Evolutionary conservation across 2,329 filamentous ascomycete species (phyloP).

Genomic region (Microsporum ferrugineum): DNA sequence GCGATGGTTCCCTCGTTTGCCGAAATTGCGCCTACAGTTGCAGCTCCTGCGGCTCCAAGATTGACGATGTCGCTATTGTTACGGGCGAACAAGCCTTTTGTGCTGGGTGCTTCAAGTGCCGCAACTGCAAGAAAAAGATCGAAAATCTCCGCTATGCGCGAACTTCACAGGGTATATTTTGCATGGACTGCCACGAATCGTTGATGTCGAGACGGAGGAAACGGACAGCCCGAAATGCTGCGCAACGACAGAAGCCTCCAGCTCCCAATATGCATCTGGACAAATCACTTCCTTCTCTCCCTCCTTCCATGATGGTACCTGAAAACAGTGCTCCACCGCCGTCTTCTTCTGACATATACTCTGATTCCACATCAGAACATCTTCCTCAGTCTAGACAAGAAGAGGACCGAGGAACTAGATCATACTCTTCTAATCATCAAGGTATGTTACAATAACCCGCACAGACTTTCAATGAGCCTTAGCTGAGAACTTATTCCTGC

Average conservation of each 20-base stretch:
- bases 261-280: slow-evolving; percentile 54
- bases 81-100: slow-evolving; percentile 98
- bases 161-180: slow-evolving; percentile 97
- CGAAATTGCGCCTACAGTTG: slow-evolving; percentile 99
- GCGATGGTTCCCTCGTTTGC: slow-evolving; percentile 95
- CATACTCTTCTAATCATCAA: slow-evolving; percentile 20
- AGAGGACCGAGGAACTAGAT: slow-evolving; percentile 18
- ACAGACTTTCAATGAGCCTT: background rate
- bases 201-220: slow-evolving; percentile 87
- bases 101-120: slow-evolving; percentile 89
- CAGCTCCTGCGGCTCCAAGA: slow-evolving; percentile 92
- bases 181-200: slow-evolving; percentile 97
- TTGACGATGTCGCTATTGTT: slow-evolving; percentile 92
- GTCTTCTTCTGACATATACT: slow-evolving; percentile 48
- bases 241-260: slow-evolving; percentile 20
- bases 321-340: slow-evolving; percentile 39
- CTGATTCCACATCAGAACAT: slow-evolving; percentile 39
- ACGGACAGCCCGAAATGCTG: slow-evolving; percentile 33
- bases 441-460: slow-evolving; percentile 18
- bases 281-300: slow-evolving; percentile 85
- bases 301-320: slow-evolving; percentile 37
- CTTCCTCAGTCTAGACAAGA: slow-evolving; percentile 17
- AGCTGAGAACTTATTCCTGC: slow-evolving; percentile 13
- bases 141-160: slow-evolving; percentile 95
- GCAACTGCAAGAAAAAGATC: slow-evolving; percentile 97